Base-by-base conservation (phyloP, 163 green algal genomes). In the Coccomyxa subellipsoidea region DNA sequence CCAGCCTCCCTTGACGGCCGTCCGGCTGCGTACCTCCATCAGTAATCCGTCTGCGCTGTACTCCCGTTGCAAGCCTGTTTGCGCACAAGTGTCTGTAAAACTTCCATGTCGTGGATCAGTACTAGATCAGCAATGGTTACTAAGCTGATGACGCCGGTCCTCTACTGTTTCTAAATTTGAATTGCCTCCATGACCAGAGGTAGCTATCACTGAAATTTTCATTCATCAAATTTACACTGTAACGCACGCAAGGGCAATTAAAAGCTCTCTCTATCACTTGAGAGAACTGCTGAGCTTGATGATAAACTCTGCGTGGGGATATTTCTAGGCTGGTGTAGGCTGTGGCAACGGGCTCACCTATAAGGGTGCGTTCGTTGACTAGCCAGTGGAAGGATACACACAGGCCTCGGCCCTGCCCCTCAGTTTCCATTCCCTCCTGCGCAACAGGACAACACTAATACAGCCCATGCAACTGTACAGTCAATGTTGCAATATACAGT, bases 11-110 rank as follows among this genome's bases (percentile, higher is more conserved):
- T 53, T 40, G 1, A 87, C 79, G 32, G 83, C 83, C n/a, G 75
- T 87, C 21, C 83, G 39, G 71, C 71, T 80, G 5, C 83, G 75
- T 1, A 87, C 80, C 39, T 87, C 83, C 39, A 70, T 78, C 21
- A 87, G 69, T 7, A 70, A 36, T 31, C 83, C 83, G 36, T 25
- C 31, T 38, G 53, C 69, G 40, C 82, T 80, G 75, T 87, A 87
- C 38, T 87, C 79, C 21, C 83, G 79, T 66, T 87, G 79, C 66
- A 87, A 38, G 36, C 70, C 70, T 77, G 70, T 32, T 38, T 6
- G 31, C 27, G 66, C 66, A 12, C 66, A 73, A 1, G n/a, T n/a
- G n/a, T n/a, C n/a, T n/a, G 12, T 23, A 73, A 18, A 34, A 4
- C 66, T n/a, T 5, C 66, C 27, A n/a, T 35, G n/a, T 18, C 29